These are phyloP conservation scores for Euptelea pleiosperma DNA, from an alignment of 164 flowering plant species.

Conservation along the genomic window DNA sequence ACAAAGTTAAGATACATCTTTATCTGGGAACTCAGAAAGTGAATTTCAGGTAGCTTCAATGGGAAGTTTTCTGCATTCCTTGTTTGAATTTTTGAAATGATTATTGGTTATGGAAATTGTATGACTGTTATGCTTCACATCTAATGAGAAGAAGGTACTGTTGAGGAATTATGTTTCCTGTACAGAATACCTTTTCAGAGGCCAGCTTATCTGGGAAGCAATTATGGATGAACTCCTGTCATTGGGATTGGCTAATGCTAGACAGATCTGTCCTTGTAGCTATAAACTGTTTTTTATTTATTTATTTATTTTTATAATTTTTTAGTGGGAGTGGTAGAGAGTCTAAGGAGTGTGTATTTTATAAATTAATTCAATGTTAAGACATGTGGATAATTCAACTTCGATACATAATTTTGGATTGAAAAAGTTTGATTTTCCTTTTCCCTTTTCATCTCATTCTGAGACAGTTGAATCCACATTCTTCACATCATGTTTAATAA, in stretches of 20 bases:
- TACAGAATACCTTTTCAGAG: constrained; percentile 70
- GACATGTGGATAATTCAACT: no score
- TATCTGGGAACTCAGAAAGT: constrained; percentile 63
- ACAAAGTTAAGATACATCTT: constrained; percentile 80
- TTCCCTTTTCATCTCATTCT: background rate
- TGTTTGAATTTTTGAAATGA: no score
- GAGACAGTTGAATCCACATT: background rate
- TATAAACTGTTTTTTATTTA: no score
- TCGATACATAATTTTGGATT: no score
- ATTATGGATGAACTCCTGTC: constrained; percentile 72
- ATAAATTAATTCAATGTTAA: no score
- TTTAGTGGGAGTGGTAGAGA: no score
- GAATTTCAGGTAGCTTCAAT: constrained; percentile 50
- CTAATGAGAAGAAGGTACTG: background rate
- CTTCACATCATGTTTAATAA: background rate
- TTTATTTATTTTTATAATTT: no score
- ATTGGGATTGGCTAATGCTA: constrained; percentile 63
- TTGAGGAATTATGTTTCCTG: constrained; percentile 10
- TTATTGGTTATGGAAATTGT: no score
- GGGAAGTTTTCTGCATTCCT: background rate
- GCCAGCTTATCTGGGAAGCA: constrained; percentile 87
- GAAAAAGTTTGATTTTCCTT: background rate
- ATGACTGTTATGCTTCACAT: constrained; percentile 2
- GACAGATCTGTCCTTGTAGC: constrained; percentile 44
- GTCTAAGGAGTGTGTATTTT: no score